A percentile compares a stretch with the other conserved stretches of the same genome.
These are phyloP conservation scores for Verticillium albo-atrum DNA, from an alignment of 2,329 filamentous ascomycete genomes.

Conservation along the genomic window DNA sequence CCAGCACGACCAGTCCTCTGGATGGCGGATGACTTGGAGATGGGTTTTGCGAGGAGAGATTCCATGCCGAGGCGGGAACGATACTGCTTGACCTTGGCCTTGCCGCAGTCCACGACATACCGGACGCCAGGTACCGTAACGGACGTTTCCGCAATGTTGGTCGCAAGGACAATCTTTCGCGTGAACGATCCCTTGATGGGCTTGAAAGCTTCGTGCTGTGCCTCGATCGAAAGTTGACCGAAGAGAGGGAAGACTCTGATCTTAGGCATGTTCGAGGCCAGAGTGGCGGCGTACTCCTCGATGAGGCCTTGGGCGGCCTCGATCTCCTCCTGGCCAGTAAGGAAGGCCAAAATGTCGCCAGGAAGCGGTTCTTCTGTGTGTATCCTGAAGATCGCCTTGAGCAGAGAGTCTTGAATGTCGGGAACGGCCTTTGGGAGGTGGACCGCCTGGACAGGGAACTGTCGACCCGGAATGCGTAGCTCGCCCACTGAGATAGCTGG, in stretches of 20 bases:
- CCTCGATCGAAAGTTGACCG: conserved; percentile 80
- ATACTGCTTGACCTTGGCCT: conserved; percentile 92
- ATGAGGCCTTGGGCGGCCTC: conserved; percentile 76
- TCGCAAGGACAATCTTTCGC: conserved; percentile 85
- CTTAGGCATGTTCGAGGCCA: conserved; percentile 72
- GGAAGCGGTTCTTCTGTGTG: conserved; percentile 87
- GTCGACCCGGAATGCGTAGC: conserved; percentile 75
- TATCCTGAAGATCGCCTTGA: conserved; percentile 80
- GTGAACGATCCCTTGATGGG: conserved; percentile 67
- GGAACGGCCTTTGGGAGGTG: conserved; percentile 71
- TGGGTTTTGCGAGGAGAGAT: conserved; percentile 82
- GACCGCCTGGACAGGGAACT: conserved; percentile 75
- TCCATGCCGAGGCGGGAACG: conserved; percentile 81
- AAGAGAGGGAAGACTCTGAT: conserved; percentile 75
- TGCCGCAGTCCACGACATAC: conserved; percentile 88
- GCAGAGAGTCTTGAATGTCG: conserved; percentile 76
- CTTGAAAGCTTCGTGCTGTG: conserved; percentile 82
- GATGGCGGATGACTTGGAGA: conserved; percentile 89
- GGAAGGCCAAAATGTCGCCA: conserved; percentile 87
- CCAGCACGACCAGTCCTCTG: conserved; percentile 90
- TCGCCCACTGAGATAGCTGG: conserved; percentile 26
- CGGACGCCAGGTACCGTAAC: conserved; percentile 92
- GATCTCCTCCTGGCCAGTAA: conserved; percentile 91
- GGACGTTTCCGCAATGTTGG: conserved; percentile 98
- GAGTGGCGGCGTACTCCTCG: conserved; percentile 69